Evolutionary conservation across 2,329 filamentous ascomycete species (phyloP), one percentile per base, ranked within the genome.

Genomic region (Sporothrix protearum): DNA sequence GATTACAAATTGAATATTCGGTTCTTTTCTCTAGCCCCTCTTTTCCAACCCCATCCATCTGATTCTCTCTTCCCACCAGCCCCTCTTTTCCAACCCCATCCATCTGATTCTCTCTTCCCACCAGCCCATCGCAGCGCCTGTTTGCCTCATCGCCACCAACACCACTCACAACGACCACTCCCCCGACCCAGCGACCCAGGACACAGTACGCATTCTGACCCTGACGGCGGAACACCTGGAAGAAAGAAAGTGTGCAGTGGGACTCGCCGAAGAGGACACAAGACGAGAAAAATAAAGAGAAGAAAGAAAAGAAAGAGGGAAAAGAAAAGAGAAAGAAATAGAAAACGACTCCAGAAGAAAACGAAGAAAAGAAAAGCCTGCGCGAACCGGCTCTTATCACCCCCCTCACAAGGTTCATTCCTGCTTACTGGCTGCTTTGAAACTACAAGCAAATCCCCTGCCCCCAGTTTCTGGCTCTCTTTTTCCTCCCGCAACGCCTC

Each of bases 1-100:
- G 71, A 74, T 77, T 73, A 77, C 76, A 77, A 77, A 77, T 77
- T 76, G 70, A 75, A 73, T 72, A 68, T 73, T 64, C 64, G 59
- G 47, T 61, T 71, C 68, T 72, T 74, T 72, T 55, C 71, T 71
- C 33, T 25, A 71, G 72, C 75, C 76, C 76, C 73, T 75, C 75
- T 75, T 75, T 73, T 74, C 73, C 64, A 71, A 69, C 66, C 59
- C 67, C 66, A 53, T 73, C 72, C 69, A 71, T 68, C 68, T 49
- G 61, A 33, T 72, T 72, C 68, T 70, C 61, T 74, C 68, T 72
- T 74, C 71, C 49, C 71, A 70, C 33, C n/a, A 71, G 72, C 75
- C 76, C 76, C 73, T 75, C 75, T 75, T 75, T 73, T 74, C 73
- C 64, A 71, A 69, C 66, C 59, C 67, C 66, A 53, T 73, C 72